These are phyloP conservation scores for Ploettnerulaceae sp. DNA, from an alignment of 2,329 filamentous ascomycete species.

Conservation along the genomic window DNA sequence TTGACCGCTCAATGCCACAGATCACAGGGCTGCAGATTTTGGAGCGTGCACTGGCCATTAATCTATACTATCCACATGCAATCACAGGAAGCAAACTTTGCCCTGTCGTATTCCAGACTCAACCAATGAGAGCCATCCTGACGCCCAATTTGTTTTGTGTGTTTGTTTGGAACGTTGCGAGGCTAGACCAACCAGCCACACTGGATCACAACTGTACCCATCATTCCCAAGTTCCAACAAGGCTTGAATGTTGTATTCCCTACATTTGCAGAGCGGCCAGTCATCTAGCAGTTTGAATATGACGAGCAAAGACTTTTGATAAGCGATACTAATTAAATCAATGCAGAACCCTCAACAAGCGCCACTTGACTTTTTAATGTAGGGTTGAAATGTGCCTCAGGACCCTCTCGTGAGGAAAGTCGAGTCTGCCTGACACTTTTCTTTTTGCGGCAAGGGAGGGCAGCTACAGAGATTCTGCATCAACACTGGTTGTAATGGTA, in stretches of 20 bases:
- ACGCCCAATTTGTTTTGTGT: conserved; percentile 17
- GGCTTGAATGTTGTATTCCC: conserved; percentile 21
- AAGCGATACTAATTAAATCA: conserved; percentile 16
- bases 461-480: conserved; percentile 10
- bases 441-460: conserved; percentile 3
- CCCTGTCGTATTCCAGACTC: conserved; percentile 10
- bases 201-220: conserved; percentile 18
- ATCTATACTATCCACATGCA: conserved; percentile 5
- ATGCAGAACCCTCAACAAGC: not conserved
- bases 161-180: conserved; percentile 23
- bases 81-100: conserved; percentile 21
- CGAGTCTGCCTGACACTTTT: not conserved
- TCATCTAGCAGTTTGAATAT: conserved; percentile 19
- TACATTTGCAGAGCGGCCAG: conserved; percentile 13
- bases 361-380: not conserved
- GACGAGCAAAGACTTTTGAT: conserved; percentile 13
- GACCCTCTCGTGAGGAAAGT: not conserved
- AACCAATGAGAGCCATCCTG: conserved; percentile 12
- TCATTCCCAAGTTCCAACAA: conserved; percentile 7
- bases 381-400: too few relatives aligned
- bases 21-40: conserved; percentile 17
- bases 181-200: conserved; percentile 18
- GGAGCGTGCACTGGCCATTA: conserved; percentile 3
- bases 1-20: conserved; percentile 16
- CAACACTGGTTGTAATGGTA: conserved; percentile 1